Evolutionary conservation across 2,329 filamentous ascomycete species (phyloP), one percentile per base, ranked within the genome.

Genomic region (Fusarium sp.): DNA sequence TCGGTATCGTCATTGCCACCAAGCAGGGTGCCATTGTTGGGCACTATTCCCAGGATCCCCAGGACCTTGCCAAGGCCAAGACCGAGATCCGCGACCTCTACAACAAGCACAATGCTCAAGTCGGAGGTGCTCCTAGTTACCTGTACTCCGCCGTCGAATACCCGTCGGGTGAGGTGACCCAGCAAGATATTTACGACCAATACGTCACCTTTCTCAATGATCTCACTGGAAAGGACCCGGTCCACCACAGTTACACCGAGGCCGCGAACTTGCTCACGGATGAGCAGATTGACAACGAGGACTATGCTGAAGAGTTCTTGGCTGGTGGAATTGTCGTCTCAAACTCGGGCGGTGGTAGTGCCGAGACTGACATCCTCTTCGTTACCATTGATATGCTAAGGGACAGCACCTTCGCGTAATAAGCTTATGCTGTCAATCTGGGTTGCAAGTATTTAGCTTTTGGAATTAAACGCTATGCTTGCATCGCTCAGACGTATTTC

Each of bases 21-120:
- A 56, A 41, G 47, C 53, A 56, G n/a, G 53, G 35, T 28, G 28
- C 47, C 28, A 33, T 56, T 26, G 35, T 56, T 7, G 53, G 46
- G 3, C 53, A 56, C 17, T 56, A 56, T 14, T 26, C 40, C 2
- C 47, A 41, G 19, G 22, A 52, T 8, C 17, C 26, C 14, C 11
- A n/a, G 6, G 7, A 22, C 14, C 13, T 56, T 3, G 28, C 52
- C 5, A 10, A n/a, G 1, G 47, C 46, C n/a, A 56, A 52, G 14
- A 5, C 20, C 13, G n/a, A n/a, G 10, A 53, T 56, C 3, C 20
- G 35, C 9, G 10, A 41, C 8, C 15, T 28, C 6, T 56, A 56
- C 47, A 33, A 4, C 6, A 2, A 56, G 7, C 33, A 56, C 22
- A 56, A 53, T 17, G 46, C 52, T 8, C 20, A 33, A 9, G 26